These are phyloP conservation scores for Pelargonium myrrhifolium DNA, from an alignment of 441 rosid species.

Conservation along the genomic window DNA sequence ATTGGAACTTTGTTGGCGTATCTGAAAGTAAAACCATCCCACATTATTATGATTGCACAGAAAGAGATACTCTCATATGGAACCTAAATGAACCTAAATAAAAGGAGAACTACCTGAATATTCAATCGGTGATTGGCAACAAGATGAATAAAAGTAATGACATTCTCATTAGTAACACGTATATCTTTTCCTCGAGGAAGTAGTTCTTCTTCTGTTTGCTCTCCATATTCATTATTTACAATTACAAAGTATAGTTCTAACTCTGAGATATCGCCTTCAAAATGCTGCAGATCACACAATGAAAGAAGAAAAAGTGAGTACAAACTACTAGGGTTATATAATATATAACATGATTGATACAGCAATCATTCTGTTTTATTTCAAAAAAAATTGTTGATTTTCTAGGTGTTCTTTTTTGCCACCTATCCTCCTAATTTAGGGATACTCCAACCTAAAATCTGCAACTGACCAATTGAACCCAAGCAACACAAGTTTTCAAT, in stretches of 20 bases:
- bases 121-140: conserved; percentile 95
- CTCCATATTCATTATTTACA: conserved; percentile 94
- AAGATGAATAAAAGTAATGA: conserved; percentile 82
- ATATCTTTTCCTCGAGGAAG: conserved; percentile 75
- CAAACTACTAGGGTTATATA: neutral
- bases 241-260: conserved; percentile 90
- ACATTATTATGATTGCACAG: conserved; percentile 10
- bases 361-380: neutral
- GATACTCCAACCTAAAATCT: neutral
- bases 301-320: conserved; percentile 9
- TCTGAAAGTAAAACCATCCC: conserved; percentile 41
- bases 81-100: conserved; percentile 13
- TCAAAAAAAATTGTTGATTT: neutral
- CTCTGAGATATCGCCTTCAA: conserved; percentile 65
- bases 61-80: conserved; percentile 3
- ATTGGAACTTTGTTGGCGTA: conserved; percentile 92
- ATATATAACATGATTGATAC: neutral
- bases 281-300: conserved; percentile 50
- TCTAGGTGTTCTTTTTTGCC: neutral
- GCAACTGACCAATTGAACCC: neutral
- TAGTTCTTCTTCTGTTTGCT: conserved; percentile 91
- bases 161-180: conserved; percentile 84
- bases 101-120: conserved; percentile 50
- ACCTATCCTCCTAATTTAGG: neutral
- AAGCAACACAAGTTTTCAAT: neutral